These are phyloP conservation scores for Amanita polypyramis DNA, from an alignment of 768 basidiomycete species.

Conservation along the genomic window DNA sequence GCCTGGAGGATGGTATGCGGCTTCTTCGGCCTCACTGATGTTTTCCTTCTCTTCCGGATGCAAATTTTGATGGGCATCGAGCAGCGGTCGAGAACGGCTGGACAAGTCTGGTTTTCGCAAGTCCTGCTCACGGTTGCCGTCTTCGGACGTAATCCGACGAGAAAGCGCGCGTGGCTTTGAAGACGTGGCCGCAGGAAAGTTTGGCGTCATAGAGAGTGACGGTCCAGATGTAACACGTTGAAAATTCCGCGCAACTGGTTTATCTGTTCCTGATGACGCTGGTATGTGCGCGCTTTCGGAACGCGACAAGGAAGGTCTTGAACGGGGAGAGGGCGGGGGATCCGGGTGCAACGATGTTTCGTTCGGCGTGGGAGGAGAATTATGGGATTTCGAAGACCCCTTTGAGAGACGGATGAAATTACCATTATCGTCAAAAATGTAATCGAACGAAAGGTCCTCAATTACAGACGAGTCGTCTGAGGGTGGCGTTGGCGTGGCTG, in stretches of 20 bases:
- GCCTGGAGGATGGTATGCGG: conserved; percentile 18
- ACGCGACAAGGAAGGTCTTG: conserved; percentile 47
- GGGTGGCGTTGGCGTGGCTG: conserved; percentile 29
- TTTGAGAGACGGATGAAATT: conserved; percentile 48
- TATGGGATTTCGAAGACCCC: conserved; percentile 33
- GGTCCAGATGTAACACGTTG: conserved; percentile 61
- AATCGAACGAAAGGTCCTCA: conserved; percentile 60
- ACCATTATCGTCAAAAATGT: conserved; percentile 43
- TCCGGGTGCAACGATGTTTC: conserved; percentile 31
- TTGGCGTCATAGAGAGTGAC: conserved; percentile 22
- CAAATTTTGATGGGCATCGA: conserved; percentile 15
- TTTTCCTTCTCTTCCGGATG: conserved; percentile 42
- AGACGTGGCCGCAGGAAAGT: conserved; percentile 21
- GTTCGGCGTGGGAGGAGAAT: conserved; percentile 35
- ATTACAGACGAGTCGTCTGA: conserved; percentile 54
- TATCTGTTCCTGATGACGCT: conserved; percentile 18
- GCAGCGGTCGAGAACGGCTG: not conserved
- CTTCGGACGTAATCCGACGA: conserved; percentile 34
- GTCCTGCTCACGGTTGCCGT: conserved; percentile 14
- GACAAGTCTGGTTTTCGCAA: conserved; percentile 1
- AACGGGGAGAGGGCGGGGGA: conserved; percentile 27
- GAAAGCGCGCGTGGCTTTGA: conserved; percentile 24
- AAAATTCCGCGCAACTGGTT: conserved; percentile 39
- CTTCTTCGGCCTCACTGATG: conserved; percentile 31
- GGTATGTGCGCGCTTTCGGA: conserved; percentile 53